phyloP scores from a whole-genome alignment of 1,284 basidiomycete species.

The Phellinidium pouzarii region DNA sequence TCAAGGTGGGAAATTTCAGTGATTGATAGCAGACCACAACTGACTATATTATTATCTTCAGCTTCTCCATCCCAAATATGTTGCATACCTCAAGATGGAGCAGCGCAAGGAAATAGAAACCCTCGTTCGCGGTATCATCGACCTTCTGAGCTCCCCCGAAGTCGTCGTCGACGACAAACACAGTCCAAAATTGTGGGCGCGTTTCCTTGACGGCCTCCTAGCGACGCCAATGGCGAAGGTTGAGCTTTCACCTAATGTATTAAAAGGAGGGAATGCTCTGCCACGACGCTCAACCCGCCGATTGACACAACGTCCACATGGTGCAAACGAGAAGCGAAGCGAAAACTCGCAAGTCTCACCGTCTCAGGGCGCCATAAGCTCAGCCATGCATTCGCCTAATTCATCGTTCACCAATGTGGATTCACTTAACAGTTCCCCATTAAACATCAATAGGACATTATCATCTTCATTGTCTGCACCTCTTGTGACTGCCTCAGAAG shows the following conservation, averaged over 20 bases:
- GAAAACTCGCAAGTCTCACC: neutral
- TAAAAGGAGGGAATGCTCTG: conserved; percentile 14
- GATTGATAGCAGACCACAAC: neutral
- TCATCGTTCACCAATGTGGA: neutral
- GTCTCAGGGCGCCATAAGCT: neutral
- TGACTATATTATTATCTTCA: conserved; percentile 25
- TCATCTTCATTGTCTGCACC: neutral
- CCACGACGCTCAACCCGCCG: conserved; percentile 15
- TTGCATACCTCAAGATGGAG: conserved; percentile 46
- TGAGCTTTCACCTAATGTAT: conserved; percentile 28
- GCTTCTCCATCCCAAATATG: conserved; percentile 69
- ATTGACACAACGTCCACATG: conserved; percentile 24
- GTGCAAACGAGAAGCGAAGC: conserved; percentile 23
- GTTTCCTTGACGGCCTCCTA: conserved; percentile 66
- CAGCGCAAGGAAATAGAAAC: conserved; percentile 53
- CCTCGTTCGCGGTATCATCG: conserved; percentile 56
- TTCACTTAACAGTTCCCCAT: neutral
- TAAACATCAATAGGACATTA: neutral
- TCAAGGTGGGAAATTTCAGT: conserved; percentile 47
- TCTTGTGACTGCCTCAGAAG: neutral
- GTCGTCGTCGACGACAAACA: conserved; percentile 71
- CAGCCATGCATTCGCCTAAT: neutral
- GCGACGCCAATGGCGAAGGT: conserved; percentile 44
- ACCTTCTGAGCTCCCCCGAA: conserved; percentile 56
- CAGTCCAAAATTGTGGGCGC: conserved; percentile 67